Evolutionary conservation across 768 basidiomycete species (phyloP).

Genomic region (Plicaturopsis crispa): DNA sequence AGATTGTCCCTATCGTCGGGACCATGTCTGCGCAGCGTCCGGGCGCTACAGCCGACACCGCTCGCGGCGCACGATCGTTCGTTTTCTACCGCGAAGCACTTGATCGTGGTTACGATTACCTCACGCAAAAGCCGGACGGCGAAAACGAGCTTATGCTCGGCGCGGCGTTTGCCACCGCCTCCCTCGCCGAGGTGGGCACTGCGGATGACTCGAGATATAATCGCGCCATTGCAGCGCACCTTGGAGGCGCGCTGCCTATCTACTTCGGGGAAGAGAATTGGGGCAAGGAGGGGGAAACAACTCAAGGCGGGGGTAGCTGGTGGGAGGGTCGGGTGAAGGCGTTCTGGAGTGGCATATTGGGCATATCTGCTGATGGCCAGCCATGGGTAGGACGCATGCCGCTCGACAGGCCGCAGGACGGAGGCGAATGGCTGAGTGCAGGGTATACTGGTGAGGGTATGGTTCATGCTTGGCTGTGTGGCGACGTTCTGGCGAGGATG

Average conservation of each 20-base stretch:
- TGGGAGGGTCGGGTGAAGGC: conserved; percentile 41
- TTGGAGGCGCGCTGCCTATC: conserved; percentile 41
- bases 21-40: conserved; percentile 62
- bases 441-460: conserved; percentile 72
- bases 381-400: conserved; percentile 73
- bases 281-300: conserved; percentile 22
- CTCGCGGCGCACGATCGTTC: conserved; percentile 43
- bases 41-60: conserved; percentile 24
- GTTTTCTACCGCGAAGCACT: conserved; percentile 42
- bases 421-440: conserved; percentile 65
- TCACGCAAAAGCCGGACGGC: conserved; percentile 49
- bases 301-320: conserved; percentile 22
- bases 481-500: conserved; percentile 53
- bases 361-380: conserved; percentile 47
- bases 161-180: conserved; percentile 37
- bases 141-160: conserved; percentile 58
- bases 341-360: conserved; percentile 60
- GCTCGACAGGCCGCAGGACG: neutral
- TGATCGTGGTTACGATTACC: conserved; percentile 51
- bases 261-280: conserved; percentile 43
- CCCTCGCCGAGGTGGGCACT: conserved; percentile 19
- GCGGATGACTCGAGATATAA: conserved; percentile 28
- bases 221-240: conserved; percentile 29
- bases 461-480: conserved; percentile 62
- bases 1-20: conserved; percentile 53